Evolutionary conservation across 257 asterid genomes (phyloP).

Genomic region (Nicotiana paniculata): DNA sequence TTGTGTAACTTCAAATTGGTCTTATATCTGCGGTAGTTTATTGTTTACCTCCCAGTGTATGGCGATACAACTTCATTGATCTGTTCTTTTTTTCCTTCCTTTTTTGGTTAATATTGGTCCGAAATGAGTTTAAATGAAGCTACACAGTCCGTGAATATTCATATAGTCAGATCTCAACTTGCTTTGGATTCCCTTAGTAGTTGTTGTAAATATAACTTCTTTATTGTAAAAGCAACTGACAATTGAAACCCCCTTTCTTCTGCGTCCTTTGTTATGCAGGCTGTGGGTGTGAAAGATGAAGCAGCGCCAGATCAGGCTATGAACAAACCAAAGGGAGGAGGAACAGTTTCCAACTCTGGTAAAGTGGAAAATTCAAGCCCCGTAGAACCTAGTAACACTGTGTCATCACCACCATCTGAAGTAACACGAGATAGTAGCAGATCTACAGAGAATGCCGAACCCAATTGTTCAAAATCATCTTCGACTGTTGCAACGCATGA

Average conservation of each 20-base stretch:
- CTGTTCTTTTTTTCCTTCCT: not conserved
- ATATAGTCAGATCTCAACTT: not conserved
- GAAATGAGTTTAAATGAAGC: not conserved
- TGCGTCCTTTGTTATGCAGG: constrained; percentile 39
- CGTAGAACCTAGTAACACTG: constrained; percentile 13
- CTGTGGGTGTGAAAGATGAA: constrained; percentile 52
- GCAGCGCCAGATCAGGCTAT: constrained; percentile 34
- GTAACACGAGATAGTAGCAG: constrained; percentile 17
- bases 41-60: not conserved
- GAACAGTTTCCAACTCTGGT: constrained; percentile 26
- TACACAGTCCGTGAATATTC: not conserved
- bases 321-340: constrained; percentile 40
- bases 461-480: constrained; percentile 30
- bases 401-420: constrained; percentile 34
- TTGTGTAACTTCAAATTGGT: not conserved
- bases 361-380: constrained; percentile 39
- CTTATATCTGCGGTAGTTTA: not conserved
- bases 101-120: not conserved
- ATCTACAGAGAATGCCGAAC: constrained; percentile 30
- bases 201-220: not conserved
- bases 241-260: not conserved
- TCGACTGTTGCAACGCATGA: constrained; percentile 31
- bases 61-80: not conserved
- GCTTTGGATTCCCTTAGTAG: not conserved
- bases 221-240: not conserved